Evolutionary conservation across 768 basidiomycete genomes (phyloP).

Genomic region (Boletus vinaceobasis): DNA sequence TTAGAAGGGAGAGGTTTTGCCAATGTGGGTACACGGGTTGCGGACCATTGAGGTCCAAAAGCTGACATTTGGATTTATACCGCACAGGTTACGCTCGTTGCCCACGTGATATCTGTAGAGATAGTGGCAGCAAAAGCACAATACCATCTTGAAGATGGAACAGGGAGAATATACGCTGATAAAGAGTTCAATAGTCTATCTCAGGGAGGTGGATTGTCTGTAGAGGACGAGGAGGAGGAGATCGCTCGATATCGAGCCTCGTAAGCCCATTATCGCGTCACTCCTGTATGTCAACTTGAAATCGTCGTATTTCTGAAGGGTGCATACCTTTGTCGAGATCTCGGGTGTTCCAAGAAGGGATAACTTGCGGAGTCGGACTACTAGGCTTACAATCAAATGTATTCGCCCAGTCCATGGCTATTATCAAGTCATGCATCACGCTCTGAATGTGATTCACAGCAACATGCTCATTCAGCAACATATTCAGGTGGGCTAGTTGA

Average conservation of each 20-base stretch:
- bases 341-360: background rate
- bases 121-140: background rate
- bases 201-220: background rate
- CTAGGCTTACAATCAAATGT: slow-evolving; percentile 8
- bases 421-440: slow-evolving; percentile 28
- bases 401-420: slow-evolving; percentile 17
- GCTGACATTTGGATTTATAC: slow-evolving; percentile 24
- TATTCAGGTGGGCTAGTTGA: slow-evolving; percentile 6
- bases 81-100: slow-evolving; percentile 48
- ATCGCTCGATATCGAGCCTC: background rate
- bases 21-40: slow-evolving; percentile 4
- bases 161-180: slow-evolving; percentile 21
- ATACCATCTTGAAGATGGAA: slow-evolving; percentile 39
- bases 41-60: slow-evolving; percentile 5
- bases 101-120: slow-evolving; percentile 33
- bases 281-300: background rate
- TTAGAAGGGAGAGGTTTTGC: slow-evolving; percentile 43
- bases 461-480: slow-evolving; percentile 7
- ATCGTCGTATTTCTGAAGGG: slow-evolving; percentile 10
- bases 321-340: slow-evolving; percentile 19
- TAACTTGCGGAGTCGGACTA: background rate
- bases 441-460: slow-evolving; percentile 20
- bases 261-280: slow-evolving; percentile 13
- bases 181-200: background rate
- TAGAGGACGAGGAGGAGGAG: slow-evolving; percentile 15